Evolutionary conservation across 176 grass and related monocot species (phyloP), one percentile per base, ranked within the genome.

Genomic region (bread wheat (Triticum aestivum)): DNA sequence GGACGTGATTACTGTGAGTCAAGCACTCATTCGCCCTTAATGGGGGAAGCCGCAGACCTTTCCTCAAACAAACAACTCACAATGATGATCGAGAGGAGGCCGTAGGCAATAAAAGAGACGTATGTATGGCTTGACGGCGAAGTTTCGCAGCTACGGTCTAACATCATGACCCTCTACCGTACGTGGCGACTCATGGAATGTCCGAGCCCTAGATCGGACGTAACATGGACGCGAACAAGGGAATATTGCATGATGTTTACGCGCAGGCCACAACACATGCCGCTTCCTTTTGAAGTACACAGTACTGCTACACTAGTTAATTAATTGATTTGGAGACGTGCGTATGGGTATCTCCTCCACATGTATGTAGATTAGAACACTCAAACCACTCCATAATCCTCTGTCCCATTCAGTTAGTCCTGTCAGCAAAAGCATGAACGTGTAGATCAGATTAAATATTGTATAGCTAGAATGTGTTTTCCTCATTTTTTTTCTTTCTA

Each of bases 221-320:
- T 90, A 79, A 21, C 35, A 18, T 84, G 61, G 33, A 87, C 75
- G 85, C 80, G 61, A 87, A 87, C 80, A 79, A 87, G 89, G 89
- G 33, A 83, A 44, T 79, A 42, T 81, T 15, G 65, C 69, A 87
- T 79, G 73, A 79, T 87, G 33, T n/a, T 67, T 45, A 33, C 47
- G 47, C 34, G 42, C 54, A 47, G 41, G 23, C 6, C 47, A 15
- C 47, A 51, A 15, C 71, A 90, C 73, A 59, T 61, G 66, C 47
- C 8, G 52, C 35, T 27, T 78, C 35, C 68, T 80, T 87, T 80
- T 87, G 52, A 58, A 58, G 44, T 45, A 83, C 45, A 78, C 67
- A 75, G 41, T 79, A 56, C 65, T 35, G 37, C 29, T 15, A 5
- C 29, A 49, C 11, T 47, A 44, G 38, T 69, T 80, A 77, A 65